Percentiles rank a stretch among this genome's conserved stretches.
These are phyloP conservation scores for Omphalotus guepiniiformis DNA, from an alignment of 768 basidiomycete species.

Conservation along the genomic window DNA sequence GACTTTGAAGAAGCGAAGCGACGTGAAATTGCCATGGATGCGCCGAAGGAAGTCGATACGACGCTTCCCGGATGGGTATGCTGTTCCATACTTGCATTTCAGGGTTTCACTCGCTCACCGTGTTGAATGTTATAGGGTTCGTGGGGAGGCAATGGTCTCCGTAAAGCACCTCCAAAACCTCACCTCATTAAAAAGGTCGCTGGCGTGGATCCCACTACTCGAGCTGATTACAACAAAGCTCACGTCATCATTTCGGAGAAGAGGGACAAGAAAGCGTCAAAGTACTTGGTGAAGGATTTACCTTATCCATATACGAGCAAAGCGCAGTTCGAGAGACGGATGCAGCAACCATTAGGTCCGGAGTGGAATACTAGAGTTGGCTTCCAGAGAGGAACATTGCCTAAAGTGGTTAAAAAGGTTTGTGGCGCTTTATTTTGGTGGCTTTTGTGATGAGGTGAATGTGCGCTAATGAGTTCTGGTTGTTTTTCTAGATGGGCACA, in stretches of 20 bases:
- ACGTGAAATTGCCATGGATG: slow-evolving; percentile 80
- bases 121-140: slow-evolving; percentile 54
- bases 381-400: slow-evolving; percentile 82
- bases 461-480: background rate
- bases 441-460: background rate
- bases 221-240: slow-evolving; percentile 79
- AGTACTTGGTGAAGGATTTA: slow-evolving; percentile 87
- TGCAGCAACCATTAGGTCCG: slow-evolving; percentile 76
- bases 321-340: slow-evolving; percentile 85
- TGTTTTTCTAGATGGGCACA: slow-evolving; percentile 40
- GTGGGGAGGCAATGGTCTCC: slow-evolving; percentile 83
- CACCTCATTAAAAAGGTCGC: slow-evolving; percentile 77
- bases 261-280: slow-evolving; percentile 88
- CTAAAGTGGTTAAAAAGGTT: slow-evolving; percentile 86
- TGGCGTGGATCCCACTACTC: slow-evolving; percentile 72
- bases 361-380: slow-evolving; percentile 93
- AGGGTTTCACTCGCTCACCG: background rate
- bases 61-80: slow-evolving; percentile 92
- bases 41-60: slow-evolving; percentile 82
- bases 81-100: background rate
- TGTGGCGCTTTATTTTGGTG: slow-evolving; percentile 12
- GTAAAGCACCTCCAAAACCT: slow-evolving; percentile 55
- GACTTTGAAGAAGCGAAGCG: slow-evolving; percentile 85
- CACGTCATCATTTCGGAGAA: slow-evolving; percentile 96
- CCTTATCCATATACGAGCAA: slow-evolving; percentile 94